Conservation (phyloP, 352 stramenopile species). For the Elongisporangium undulatum region DNA sequence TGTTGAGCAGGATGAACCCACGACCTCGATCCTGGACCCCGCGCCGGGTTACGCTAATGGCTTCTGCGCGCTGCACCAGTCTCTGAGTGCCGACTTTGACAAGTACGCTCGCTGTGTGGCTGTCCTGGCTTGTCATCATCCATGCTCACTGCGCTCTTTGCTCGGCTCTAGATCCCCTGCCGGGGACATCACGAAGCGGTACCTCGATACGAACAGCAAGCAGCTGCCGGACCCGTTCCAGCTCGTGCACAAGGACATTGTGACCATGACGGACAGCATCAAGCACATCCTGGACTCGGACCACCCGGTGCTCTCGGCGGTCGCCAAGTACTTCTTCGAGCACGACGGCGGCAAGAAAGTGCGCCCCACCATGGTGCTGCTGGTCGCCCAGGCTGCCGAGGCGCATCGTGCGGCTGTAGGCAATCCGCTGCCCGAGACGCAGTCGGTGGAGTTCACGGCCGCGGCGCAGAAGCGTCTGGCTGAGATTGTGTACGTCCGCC, state of each 20-base stretch:
- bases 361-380: constrained; percentile 95
- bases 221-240: constrained; percentile 89
- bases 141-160: not conserved
- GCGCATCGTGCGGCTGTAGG: constrained; percentile 52
- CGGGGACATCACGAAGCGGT: constrained; percentile 30
- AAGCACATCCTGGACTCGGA: constrained; percentile 95
- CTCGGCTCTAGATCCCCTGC: not conserved
- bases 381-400: constrained; percentile 91
- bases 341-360: constrained; percentile 98
- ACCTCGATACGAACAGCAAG: constrained; percentile 46
- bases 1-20: constrained; percentile 63
- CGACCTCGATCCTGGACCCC: constrained; percentile 78
- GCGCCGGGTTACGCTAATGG: constrained; percentile 52
- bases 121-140: not conserved
- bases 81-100: constrained; percentile 41
- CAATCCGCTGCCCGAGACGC: constrained; percentile 31
- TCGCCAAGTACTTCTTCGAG: constrained; percentile 95
- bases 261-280: constrained; percentile 92
- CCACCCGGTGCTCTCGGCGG: constrained; percentile 95
- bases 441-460: constrained; percentile 73
- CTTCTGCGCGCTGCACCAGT: constrained; percentile 19
- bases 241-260: constrained; percentile 90
- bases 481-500: constrained; percentile 77
- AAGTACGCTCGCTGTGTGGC: constrained; percentile 12
- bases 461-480: constrained; percentile 74